These are phyloP conservation scores for Coriaria nepalensis DNA, from an alignment of 306 rosid species.

Conservation along the genomic window DNA sequence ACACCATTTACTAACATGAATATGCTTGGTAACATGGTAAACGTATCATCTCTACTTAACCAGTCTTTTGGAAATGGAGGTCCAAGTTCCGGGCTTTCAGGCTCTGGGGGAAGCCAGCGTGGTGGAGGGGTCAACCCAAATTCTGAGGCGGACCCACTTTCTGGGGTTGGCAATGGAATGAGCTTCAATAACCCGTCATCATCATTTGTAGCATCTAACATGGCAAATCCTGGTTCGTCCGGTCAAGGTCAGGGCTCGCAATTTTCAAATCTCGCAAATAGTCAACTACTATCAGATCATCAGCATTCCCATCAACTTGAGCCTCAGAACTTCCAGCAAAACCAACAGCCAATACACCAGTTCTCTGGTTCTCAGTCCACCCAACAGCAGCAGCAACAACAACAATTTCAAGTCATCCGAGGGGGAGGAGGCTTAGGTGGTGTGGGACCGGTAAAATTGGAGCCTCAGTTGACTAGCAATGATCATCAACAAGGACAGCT, in stretches of 20 bases:
- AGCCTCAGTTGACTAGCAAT: slow-evolving; percentile 49
- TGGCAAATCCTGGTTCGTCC: slow-evolving; percentile 51
- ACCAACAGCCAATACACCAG: slow-evolving; percentile 83
- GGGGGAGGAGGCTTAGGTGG: slow-evolving; percentile 63
- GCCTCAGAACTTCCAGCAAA: slow-evolving; percentile 60
- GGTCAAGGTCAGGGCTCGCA: slow-evolving; percentile 79
- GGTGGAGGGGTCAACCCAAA: slow-evolving; percentile 61
- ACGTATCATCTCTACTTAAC: slow-evolving; percentile 66
- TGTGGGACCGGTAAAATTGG: slow-evolving; percentile 67
- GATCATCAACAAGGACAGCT: slow-evolving; percentile 82
- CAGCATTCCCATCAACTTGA: slow-evolving; percentile 80
- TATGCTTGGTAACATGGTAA: slow-evolving; percentile 67
- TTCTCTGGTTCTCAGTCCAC: slow-evolving; percentile 51
- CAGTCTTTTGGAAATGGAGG: slow-evolving; percentile 67
- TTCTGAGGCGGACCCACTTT: slow-evolving; percentile 62
- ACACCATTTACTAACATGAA: slow-evolving; percentile 57
- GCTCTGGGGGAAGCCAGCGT: slow-evolving; percentile 62
- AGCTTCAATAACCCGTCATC: slow-evolving; percentile 46
- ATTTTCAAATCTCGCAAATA: slow-evolving; percentile 53
- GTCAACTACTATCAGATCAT: slow-evolving; percentile 63
- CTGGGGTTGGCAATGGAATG: slow-evolving; percentile 64
- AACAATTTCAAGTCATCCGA: slow-evolving; percentile 68
- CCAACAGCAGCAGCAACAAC: slow-evolving; percentile 53
- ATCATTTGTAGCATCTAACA: slow-evolving; percentile 45
- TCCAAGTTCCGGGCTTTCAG: slow-evolving; percentile 55